phyloP scores from a whole-genome alignment of 1,284 basidiomycete genomes.

The Ganoderma sp. region DNA sequence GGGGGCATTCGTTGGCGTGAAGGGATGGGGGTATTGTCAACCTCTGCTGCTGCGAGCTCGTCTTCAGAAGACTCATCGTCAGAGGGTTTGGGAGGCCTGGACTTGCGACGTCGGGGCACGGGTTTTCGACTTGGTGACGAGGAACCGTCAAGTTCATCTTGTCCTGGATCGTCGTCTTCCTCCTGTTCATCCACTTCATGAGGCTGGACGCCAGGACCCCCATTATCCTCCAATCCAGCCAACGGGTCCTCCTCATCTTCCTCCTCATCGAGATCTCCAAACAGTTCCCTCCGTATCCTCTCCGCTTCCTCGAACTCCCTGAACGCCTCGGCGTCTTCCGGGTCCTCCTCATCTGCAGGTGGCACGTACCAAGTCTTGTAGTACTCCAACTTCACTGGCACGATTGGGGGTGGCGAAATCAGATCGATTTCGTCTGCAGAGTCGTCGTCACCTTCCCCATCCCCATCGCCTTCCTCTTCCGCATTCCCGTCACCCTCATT shows the following conservation, averaged over 20 bases:
- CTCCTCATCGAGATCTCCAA: constrained; percentile 50
- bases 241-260: constrained; percentile 34
- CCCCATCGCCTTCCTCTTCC: constrained; percentile 42
- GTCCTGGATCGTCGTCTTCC: background rate
- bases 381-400: constrained; percentile 17
- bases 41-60: constrained; percentile 50
- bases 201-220: constrained; percentile 52
- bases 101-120: constrained; percentile 17
- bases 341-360: constrained; percentile 51
- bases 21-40: constrained; percentile 44
- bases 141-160: background rate
- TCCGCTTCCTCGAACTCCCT: constrained; percentile 71
- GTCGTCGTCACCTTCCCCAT: constrained; percentile 33
- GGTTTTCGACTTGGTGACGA: background rate
- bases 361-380: constrained; percentile 44
- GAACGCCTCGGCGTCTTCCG: constrained; percentile 63
- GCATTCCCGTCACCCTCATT: constrained; percentile 49
- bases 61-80: constrained; percentile 49
- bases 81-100: constrained; percentile 14
- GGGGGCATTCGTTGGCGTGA: constrained; percentile 19
- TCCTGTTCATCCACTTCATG: constrained; percentile 34
- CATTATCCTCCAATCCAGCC: constrained; percentile 58
- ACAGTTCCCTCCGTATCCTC: constrained; percentile 51
- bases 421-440: constrained; percentile 31
- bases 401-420: constrained; percentile 13